Base-by-base conservation (phyloP, 164 flowering plant species). In the Dillenia suffruticosa region DNA sequence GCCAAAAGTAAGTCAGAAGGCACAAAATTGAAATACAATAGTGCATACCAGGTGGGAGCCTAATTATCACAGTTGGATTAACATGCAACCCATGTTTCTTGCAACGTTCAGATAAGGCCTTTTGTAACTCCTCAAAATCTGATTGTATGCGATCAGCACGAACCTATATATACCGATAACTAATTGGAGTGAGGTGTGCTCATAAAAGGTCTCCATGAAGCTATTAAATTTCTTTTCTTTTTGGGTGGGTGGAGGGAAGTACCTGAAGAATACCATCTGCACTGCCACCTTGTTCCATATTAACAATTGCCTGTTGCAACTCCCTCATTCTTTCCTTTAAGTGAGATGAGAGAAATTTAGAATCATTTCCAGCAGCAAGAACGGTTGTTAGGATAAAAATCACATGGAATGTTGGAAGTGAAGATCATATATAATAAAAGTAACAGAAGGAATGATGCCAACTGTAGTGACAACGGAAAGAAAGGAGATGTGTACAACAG, bases 261-360 rank as follows among this genome's bases (percentile, higher is more conserved):
- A 85, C 90, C 86, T 86, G 86, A 58, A 86, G 88, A 74, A 85
- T 71, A 64, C 90, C 90, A 73, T 86, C 88, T 44, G 86, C 84
- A 71, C 91, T 85, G 70, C 91, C 88, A 70, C 88, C 88, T 67
- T 80, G 86, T 70, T 83, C 84, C 77, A 86, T 72, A 66, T 77
- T 82, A 48, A 68, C 67, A 68, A 86, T 79, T 59, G 91, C 91
- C 59, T 86, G 88, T 9, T 80, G 76, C 74, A 83, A 71, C 74
- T 86, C 91, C 64, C 49, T 68, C 72, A 83, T 85, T 64, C 86
- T 72, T 58, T 61, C 90, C 90, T 85, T 59, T 43, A 70, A 51
- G 58, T 12, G 32, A 44, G 40, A 32, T 0, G 40, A 32, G 40
- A 32, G 40, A 32, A 32, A 32, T 32, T 4, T 5, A 32, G 40